These are phyloP conservation scores for Nitzschia putrida DNA, from an alignment of 108 stramenopile species.

Conservation along the genomic window DNA sequence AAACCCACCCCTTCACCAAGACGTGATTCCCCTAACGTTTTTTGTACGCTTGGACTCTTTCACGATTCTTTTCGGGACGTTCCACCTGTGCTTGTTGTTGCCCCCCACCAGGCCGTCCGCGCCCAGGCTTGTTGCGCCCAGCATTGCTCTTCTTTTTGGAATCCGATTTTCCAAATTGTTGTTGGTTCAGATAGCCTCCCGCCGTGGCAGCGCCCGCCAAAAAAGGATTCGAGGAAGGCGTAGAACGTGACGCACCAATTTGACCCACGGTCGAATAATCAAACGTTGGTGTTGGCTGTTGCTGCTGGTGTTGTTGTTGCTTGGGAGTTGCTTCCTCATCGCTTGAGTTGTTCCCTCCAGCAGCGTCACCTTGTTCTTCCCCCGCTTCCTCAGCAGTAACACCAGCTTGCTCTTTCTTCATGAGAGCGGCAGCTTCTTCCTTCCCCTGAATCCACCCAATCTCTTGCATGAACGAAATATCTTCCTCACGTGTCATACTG, in stretches of 20 bases:
- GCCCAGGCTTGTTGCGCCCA: conserved; percentile 30
- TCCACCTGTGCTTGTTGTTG: conserved; percentile 28
- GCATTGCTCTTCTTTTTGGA: conserved; percentile 29
- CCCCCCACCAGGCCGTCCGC: background rate
- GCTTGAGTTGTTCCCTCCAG: conserved; percentile 9
- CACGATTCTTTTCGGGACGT: conserved; percentile 30
- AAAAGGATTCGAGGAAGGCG: conserved; percentile 40
- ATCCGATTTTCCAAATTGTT: conserved; percentile 17
- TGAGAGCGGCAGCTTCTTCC: conserved; percentile 62
- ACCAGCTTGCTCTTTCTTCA: conserved; percentile 21
- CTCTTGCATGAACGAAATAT: conserved; percentile 75
- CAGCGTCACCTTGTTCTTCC: conserved; percentile 22
- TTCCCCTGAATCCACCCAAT: conserved; percentile 82
- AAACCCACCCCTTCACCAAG: no score
- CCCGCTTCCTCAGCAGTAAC: background rate
- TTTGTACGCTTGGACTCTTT: conserved; percentile 34
- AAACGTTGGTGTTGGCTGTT: conserved; percentile 29
- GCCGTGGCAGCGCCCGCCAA: conserved; percentile 34
- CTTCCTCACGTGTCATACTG: conserved; percentile 50
- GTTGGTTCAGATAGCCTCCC: conserved; percentile 38
- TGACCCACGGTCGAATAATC: conserved; percentile 35
- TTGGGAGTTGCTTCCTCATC: conserved; percentile 17
- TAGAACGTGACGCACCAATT: conserved; percentile 35
- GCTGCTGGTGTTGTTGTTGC: background rate
- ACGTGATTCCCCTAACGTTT: conserved; percentile 31